Base-by-base conservation (phyloP, 352 stramenopile genomes). In the Aphanomyces cochlioides region DNA sequence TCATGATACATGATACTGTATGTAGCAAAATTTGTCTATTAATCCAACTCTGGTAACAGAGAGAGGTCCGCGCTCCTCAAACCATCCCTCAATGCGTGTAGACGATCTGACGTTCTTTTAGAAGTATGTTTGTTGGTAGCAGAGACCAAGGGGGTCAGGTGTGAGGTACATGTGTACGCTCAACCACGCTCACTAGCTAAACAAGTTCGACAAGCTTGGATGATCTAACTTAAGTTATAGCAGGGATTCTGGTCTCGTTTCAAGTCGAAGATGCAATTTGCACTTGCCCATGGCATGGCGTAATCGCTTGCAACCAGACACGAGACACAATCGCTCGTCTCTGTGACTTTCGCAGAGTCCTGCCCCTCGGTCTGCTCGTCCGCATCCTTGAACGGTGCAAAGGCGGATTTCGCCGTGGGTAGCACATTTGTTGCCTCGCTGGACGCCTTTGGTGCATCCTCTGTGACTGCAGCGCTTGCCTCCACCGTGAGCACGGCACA, bases 271-370 rank as follows among this genome's bases (percentile, higher is more conserved):
- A 50, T 50, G 43, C 43, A 90, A 89, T 19, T 84, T 94, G 77
- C 86, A 94, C 83, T 91, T 94, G 72, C 86, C 86, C 69, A 91
- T 82, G 76, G 90, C 91, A n/a, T 85, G 83, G n/a, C 82, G 83
- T n/a, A 94, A 78, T 73, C 92, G 90, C 79, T 94, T 94, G 80
- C 87, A 94, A 47, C 84, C 87, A 50, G 92, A 79, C 39, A 94
- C 75, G 73, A 92, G 92, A 54, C 85, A 95, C 7, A 90, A 77
- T 10, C 81, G 80, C 19, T 84, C 87, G 57, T 84, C 82, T 47
- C 87, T 83, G 75, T 93, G 87, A 43, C 92, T 83, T 64, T 95
- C 85, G 63, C 87, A 95, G 72, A 90, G 92, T 50, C 85, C 87
- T 50, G 84, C 87, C 19, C 87, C 85, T 43, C 87, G 85, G 72